These are phyloP conservation scores for Noccaea caerulescens DNA, from an alignment of 345 rosid genomes.

Conservation along the genomic window DNA sequence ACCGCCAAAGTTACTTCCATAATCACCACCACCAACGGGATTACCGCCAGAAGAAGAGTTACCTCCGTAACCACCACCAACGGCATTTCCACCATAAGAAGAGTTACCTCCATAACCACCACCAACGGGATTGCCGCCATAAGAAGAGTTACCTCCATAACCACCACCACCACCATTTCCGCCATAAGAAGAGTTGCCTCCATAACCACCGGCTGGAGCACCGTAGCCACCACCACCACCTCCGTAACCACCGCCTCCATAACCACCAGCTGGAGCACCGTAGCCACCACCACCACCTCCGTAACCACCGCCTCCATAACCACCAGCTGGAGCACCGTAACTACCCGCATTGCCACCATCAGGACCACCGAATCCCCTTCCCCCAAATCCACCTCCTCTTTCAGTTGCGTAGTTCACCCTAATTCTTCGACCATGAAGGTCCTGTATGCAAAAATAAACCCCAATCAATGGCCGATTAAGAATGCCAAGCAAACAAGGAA, in stretches of 20 bases:
- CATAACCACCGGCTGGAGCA: not conserved
- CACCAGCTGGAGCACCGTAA: slow-evolving; percentile 35
- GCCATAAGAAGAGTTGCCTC: slow-evolving; percentile 12
- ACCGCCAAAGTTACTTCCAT: slow-evolving; percentile 43
- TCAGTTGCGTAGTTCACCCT: slow-evolving; percentile 86
- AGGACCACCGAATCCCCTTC: slow-evolving; percentile 49
- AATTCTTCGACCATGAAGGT: slow-evolving; percentile 78
- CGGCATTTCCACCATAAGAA: slow-evolving; percentile 29
- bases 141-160: slow-evolving; percentile 39
- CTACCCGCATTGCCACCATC: slow-evolving; percentile 44
- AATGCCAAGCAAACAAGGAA: not conserved
- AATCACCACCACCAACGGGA: slow-evolving; percentile 38
- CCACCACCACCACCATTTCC: slow-evolving; percentile 24
- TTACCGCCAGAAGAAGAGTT: slow-evolving; percentile 28
- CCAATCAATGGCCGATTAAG: slow-evolving; percentile 52
- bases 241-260: slow-evolving; percentile 43
- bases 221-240: slow-evolving; percentile 21
- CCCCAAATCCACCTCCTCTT: slow-evolving; percentile 54
- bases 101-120: slow-evolving; percentile 49
- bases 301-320: slow-evolving; percentile 41
- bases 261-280: slow-evolving; percentile 33
- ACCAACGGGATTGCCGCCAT: slow-evolving; percentile 26
- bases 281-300: slow-evolving; percentile 37
- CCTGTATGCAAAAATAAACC: slow-evolving; percentile 46
- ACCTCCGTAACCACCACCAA: slow-evolving; percentile 40